Evolutionary conservation across 305 asterid species (phyloP).

Genomic region (Rubia occidens): DNA sequence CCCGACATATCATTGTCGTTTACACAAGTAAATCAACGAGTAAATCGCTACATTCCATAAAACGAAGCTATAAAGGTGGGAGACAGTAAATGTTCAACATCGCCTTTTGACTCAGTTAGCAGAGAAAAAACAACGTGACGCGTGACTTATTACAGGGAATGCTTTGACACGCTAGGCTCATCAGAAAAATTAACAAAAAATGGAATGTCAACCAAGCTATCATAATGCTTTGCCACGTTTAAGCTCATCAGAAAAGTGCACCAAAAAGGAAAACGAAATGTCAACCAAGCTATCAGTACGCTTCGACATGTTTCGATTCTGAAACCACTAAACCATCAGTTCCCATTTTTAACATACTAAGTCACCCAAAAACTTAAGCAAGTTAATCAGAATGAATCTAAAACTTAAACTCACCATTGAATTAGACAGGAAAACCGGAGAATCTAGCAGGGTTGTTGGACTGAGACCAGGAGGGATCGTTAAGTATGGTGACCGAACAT

Average conservation of each 20-base stretch:
- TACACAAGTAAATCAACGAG: background rate
- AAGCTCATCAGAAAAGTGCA: background rate
- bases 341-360: background rate
- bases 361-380: background rate
- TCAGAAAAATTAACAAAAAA: background rate
- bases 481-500: conserved; percentile 57
- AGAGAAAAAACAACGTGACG: background rate
- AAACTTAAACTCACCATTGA: conserved; percentile 41
- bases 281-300: background rate
- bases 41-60: background rate
- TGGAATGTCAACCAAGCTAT: background rate
- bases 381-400: background rate
- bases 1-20: background rate
- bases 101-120: background rate
- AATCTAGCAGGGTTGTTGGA: conserved; percentile 77
- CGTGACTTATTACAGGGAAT: background rate
- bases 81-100: background rate
- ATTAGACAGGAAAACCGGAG: conserved; percentile 79
- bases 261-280: background rate
- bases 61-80: background rate
- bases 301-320: background rate
- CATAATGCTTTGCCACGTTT: background rate
- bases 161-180: background rate
- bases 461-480: conserved; percentile 83
- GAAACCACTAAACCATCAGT: background rate